Evolutionary conservation across 345 rosid species (phyloP), one percentile per base, ranked within the genome.

Genomic region (Ceriops decandra): DNA sequence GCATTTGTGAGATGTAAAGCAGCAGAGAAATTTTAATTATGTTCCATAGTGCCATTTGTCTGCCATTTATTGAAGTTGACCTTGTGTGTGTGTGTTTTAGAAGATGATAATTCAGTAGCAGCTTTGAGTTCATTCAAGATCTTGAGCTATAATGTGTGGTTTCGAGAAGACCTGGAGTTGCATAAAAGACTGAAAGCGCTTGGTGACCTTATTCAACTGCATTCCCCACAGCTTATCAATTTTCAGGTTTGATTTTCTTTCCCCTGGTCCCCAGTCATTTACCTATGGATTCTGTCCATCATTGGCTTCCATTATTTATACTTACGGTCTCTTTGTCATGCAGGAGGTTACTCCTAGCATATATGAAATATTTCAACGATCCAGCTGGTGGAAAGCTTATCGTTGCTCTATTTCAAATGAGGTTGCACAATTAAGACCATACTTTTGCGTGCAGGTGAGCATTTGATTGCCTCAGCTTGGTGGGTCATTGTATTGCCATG

Each of bases 71-170:
- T 42, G 49, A 42, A 42, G 49, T 42, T 42, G 30, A 56, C 30
- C 28, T 24, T 56, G 31, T 79, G 38, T 75, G 66, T 75, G 66
- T 76, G 38, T 75, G 66, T 76, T 63, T 66, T 80, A 81, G 87
- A 64, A 60, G 82, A 77, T 60, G 66, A 74, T 63, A 57, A 52
- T 62, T 81, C 88, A 72, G 70, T 73, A 61, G 32, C 78, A 46
- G 64, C 52, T 72, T 49, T 62, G 10, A 46, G 69, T 75, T 61
- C 91, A 30, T 62, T 90, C 69, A 91, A 95, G 85, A 76, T 95
- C 51, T 77, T 95, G 85, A 95, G 79, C 82, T 95, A 95, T 80
- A 95, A 95, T 87, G 92, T 95, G 66, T 95, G 99, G 99, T 95
- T 95, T 64, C 84, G 96, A 49, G 97, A 91, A 72, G 97, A 91